These are phyloP conservation scores for Zangia roseola DNA, from an alignment of 768 basidiomycete genomes.

Conservation along the genomic window DNA sequence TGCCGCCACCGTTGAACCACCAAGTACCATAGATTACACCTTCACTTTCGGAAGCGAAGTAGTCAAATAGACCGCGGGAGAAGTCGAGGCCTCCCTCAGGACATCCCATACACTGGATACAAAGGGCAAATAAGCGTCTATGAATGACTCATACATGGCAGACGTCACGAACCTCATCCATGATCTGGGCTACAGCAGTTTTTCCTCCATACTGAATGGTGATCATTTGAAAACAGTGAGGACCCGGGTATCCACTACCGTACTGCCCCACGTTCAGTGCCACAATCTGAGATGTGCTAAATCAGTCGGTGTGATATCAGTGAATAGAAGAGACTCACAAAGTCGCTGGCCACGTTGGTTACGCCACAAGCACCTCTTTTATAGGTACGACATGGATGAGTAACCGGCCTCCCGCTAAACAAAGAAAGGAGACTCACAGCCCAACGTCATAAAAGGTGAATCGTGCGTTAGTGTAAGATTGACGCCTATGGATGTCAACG, in stretches of 20 bases:
- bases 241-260: constrained; percentile 61
- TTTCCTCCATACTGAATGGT: constrained; percentile 62
- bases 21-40: constrained; percentile 66
- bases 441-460: constrained; percentile 61
- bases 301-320: constrained; percentile 1
- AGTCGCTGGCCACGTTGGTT: constrained; percentile 39
- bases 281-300: constrained; percentile 42
- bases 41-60: constrained; percentile 45
- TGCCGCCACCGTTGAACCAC: constrained; percentile 50
- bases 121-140: background rate
- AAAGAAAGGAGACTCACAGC: constrained; percentile 34
- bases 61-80: constrained; percentile 60
- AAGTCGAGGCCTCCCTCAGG: constrained; percentile 67
- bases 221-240: constrained; percentile 60
- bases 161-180: constrained; percentile 51
- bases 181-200: constrained; percentile 53
- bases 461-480: constrained; percentile 33
- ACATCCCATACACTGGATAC: constrained; percentile 61
- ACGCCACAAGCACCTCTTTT: constrained; percentile 61
- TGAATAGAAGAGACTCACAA: constrained; percentile 34
- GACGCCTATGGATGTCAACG: constrained; percentile 40
- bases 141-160: background rate
- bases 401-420: background rate
- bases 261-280: constrained; percentile 54
- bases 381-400: constrained; percentile 10